A percentile compares a stretch with the other conserved stretches of the same genome.
These are phyloP conservation scores for Butyriboletus regius DNA, from an alignment of 1,284 basidiomycete species.

Conservation along the genomic window DNA sequence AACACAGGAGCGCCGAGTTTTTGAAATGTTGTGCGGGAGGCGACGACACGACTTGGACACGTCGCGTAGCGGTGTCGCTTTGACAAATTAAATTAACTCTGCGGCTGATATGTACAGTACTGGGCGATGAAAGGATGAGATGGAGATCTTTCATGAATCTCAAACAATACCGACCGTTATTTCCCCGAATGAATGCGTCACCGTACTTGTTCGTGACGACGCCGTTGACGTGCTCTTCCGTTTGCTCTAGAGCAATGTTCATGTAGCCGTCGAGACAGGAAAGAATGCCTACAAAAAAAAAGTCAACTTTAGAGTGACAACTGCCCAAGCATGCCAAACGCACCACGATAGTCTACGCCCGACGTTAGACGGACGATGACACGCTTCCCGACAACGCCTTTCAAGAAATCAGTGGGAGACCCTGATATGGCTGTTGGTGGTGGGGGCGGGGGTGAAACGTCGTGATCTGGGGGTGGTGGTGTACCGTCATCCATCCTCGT, in stretches of 20 bases:
- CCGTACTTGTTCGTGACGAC: constrained; percentile 81
- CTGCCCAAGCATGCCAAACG: constrained; percentile 21
- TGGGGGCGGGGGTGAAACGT: constrained; percentile 41
- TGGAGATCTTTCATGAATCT: background rate
- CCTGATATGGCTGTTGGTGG: constrained; percentile 47
- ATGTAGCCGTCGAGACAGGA: constrained; percentile 96
- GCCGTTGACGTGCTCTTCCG: constrained; percentile 89
- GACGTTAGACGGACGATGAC: constrained; percentile 92
- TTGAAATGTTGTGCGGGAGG: constrained; percentile 1
- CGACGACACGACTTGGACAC: background rate
- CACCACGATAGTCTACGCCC: constrained; percentile 92
- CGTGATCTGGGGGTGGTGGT: constrained; percentile 31
- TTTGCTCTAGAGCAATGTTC: constrained; percentile 97
- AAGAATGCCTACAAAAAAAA: constrained; percentile 67
- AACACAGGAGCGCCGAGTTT: background rate
- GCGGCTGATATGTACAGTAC: constrained; percentile 45
- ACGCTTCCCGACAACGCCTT: constrained; percentile 89
- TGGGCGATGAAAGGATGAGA: constrained; percentile 14
- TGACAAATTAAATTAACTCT: constrained; percentile 29
- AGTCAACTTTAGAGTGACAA: background rate
- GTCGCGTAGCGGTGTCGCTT: background rate
- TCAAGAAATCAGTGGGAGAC: constrained; percentile 84
- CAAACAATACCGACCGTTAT: constrained; percentile 69
- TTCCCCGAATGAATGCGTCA: constrained; percentile 91
- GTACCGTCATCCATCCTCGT: constrained; percentile 25